Percentiles rank a stretch among this genome's conserved stretches.
Conservation (phyloP, 306 rosid genomes). For the Ochetophila trinervis region DNA sequence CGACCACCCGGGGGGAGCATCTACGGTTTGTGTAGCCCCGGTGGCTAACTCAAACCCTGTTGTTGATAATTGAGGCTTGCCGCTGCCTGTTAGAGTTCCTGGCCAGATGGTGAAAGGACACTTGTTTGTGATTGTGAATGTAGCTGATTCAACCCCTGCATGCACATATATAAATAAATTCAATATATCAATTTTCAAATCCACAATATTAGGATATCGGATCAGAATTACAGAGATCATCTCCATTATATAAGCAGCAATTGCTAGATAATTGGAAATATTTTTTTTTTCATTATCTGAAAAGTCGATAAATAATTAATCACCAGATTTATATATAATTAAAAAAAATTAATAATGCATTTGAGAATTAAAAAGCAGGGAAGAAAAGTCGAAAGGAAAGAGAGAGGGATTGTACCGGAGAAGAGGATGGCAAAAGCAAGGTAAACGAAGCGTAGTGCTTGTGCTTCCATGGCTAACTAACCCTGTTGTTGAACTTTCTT, state of each 20-base stretch:
- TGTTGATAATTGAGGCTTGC: constrained; percentile 39
- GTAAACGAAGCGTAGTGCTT: constrained; percentile 19
- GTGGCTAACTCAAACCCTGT: constrained; percentile 45
- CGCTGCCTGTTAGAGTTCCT: constrained; percentile 44
- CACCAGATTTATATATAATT: no score
- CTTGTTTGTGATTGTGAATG: constrained; percentile 40
- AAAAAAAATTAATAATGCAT: no score
- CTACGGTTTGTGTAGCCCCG: constrained; percentile 23
- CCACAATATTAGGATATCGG: no score
- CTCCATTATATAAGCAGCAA: no score
- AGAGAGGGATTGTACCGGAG: constrained; percentile 24
- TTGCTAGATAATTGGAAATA: no score
- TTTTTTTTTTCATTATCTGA: no score
- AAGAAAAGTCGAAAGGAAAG: neutral
- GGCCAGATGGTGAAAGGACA: constrained; percentile 60
- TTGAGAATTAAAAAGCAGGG: neutral
- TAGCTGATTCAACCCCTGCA: constrained; percentile 41
- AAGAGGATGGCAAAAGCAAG: constrained; percentile 33
- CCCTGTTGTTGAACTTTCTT: no score
- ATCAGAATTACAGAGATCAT: no score
- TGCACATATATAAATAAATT: no score
- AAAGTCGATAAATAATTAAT: no score
- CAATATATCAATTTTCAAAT: no score
- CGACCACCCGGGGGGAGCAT: constrained; percentile 46
- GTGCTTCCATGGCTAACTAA: constrained; percentile 18